A percentile compares a stretch with the other conserved stretches of the same genome.
phyloP scores from a whole-genome alignment of 768 basidiomycete genomes.

The Hydnum rufescens region DNA sequence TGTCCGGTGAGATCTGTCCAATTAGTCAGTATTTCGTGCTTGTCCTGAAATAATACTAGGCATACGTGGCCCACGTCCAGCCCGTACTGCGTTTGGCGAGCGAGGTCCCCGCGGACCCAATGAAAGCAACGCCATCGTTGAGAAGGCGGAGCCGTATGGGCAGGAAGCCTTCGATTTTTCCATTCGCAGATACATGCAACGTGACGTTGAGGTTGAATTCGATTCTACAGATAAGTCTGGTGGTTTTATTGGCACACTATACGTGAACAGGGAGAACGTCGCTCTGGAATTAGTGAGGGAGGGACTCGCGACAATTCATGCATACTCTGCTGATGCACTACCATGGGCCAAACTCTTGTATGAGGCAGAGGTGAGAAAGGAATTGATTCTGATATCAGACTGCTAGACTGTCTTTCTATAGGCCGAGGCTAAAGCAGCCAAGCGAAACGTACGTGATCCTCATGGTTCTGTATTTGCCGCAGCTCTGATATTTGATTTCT shows the following conservation, averaged over 20 bases:
- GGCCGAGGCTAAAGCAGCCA: slow-evolving; percentile 37
- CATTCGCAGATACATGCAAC: slow-evolving; percentile 68
- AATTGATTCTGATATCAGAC: not conserved
- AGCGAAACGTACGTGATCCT: not conserved
- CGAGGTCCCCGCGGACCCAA: not conserved
- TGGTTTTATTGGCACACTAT: slow-evolving; percentile 83
- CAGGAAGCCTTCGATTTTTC: slow-evolving; percentile 65
- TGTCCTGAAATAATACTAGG: slow-evolving; percentile 25
- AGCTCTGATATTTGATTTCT: not conserved
- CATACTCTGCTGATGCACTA: slow-evolving; percentile 68
- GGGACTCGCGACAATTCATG: slow-evolving; percentile 74
- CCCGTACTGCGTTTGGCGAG: slow-evolving; percentile 37
- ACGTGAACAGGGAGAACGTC: slow-evolving; percentile 72
- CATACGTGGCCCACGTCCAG: slow-evolving; percentile 77
- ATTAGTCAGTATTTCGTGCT: slow-evolving; percentile 1
- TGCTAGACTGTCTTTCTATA: slow-evolving; percentile 18
- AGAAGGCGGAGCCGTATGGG: slow-evolving; percentile 83
- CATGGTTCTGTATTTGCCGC: not conserved
- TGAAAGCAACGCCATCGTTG: slow-evolving; percentile 16
- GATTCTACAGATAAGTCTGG: slow-evolving; percentile 85
- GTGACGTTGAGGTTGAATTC: slow-evolving; percentile 86
- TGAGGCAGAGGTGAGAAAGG: slow-evolving; percentile 51
- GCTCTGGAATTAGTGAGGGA: slow-evolving; percentile 70
- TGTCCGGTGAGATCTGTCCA: slow-evolving; percentile 38
- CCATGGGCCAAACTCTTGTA: slow-evolving; percentile 62